A percentile compares a stretch with the other conserved stretches of the same genome.
These are phyloP conservation scores for Populus alba DNA, from an alignment of 345 rosid genomes.

Conservation along the genomic window DNA sequence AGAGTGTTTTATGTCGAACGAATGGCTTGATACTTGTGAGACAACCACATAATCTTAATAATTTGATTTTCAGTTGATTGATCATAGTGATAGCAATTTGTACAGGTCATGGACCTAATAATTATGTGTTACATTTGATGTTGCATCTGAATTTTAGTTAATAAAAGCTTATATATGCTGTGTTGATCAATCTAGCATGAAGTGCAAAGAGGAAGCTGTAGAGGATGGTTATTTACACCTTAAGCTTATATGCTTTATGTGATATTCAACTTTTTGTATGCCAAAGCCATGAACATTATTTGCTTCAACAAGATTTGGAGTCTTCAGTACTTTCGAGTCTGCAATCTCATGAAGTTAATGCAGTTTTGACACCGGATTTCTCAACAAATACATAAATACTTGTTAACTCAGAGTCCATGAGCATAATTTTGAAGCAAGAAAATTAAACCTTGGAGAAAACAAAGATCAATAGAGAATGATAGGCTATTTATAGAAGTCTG, in stretches of 20 bases:
- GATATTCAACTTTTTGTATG: not conserved
- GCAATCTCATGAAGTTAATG: not conserved
- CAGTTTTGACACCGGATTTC: not conserved
- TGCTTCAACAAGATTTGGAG: not conserved
- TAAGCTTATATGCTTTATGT: not conserved
- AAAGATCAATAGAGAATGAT: not conserved
- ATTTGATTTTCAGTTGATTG: constrained; percentile 16
- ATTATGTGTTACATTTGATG: not conserved
- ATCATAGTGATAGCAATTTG: not conserved
- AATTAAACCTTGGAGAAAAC: constrained; percentile 6
- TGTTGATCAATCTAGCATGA: not conserved
- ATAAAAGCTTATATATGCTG: not conserved
- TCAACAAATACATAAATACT: not conserved
- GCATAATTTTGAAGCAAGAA: not conserved
- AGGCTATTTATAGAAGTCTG: not conserved
- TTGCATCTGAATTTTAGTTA: not conserved
- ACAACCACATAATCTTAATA: not conserved
- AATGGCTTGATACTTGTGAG: constrained; percentile 7
- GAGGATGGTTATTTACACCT: not conserved
- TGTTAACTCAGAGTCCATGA: not conserved
- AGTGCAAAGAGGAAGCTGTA: not conserved
- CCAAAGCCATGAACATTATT: not conserved
- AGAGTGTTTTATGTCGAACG: not conserved
- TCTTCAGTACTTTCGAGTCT: not conserved
- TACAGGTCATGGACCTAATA: not conserved